Evolutionary conservation across 2,329 filamentous ascomycete species (phyloP), one percentile per base, ranked within the genome.

Genomic region (Aspergillus sp.): DNA sequence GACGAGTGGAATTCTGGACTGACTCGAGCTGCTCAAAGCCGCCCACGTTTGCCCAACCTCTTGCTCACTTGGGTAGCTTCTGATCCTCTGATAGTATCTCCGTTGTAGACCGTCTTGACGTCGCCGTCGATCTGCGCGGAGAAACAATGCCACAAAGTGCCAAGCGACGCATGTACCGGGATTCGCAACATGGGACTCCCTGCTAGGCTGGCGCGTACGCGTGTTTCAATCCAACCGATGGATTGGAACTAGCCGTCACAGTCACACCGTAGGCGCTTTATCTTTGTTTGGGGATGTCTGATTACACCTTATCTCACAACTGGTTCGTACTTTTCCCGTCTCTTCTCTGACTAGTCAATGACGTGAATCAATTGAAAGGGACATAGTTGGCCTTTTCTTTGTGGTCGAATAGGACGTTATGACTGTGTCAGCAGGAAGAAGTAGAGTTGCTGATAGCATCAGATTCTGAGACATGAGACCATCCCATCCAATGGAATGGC

Each of bases 401-500:
- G 23, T 32, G 47, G 47, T 50, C 25, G 47, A 49, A 30, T 50
- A 44, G 11, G 47, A 49, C 17, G 15, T 27, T n/a, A 30, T 30
- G 41, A 11, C 41, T 6, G 44, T 8, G 11, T 49, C 27, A 23
- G 8, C 32, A 36, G 32, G 11, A 36, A 36, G 32, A 36, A 36
- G 32, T 36, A 36, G 5, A 36, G 32, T 15, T 36, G 23, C 21
- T 49, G 47, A 50, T 50, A 50, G 25, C 47, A 50, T 50, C 47
- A 50, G 47, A 50, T 50, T 50, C 47, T 27, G 47, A 50, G 47
- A 50, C 47, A 50, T 50, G 27, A 50, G 27, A 50, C 27, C 47
- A 50, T 50, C 47, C 47, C 47, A 50, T 50, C 47, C 47, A 50
- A 50, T 50, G 47, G 47, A 15, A 32, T 50, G 47, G 47, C 47